phyloP scores from a whole-genome alignment of 805 yeast genomes.

The Yamadazyma insecticola region DNA sequence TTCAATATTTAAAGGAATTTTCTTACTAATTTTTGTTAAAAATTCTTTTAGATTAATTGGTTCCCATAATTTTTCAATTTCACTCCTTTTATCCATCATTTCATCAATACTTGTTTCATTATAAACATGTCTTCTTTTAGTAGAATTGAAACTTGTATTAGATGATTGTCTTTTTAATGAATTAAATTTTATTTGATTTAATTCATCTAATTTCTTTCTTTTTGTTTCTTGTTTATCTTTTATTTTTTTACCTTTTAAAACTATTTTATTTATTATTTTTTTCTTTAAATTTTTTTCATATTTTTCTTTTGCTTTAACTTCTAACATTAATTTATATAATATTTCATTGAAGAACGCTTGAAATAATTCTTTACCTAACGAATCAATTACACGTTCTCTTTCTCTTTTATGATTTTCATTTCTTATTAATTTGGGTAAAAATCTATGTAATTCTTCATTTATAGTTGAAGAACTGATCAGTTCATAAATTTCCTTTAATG shows the following conservation, averaged over 20 bases:
- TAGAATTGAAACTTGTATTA: slow-evolving; percentile 6
- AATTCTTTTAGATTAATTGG: slow-evolving; percentile 38
- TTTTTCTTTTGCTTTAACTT: slow-evolving; percentile 42
- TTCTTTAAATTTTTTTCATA: slow-evolving; percentile 27
- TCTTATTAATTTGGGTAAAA: slow-evolving; percentile 22
- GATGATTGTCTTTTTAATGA: slow-evolving; percentile 16
- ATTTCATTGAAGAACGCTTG: slow-evolving; percentile 60
- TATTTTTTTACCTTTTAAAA: slow-evolving; percentile 16
- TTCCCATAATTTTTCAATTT: slow-evolving; percentile 42
- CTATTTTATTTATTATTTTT: slow-evolving; percentile 26
- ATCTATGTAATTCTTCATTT: slow-evolving; percentile 17
- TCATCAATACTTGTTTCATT: slow-evolving; percentile 12
- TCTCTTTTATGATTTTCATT: slow-evolving; percentile 17
- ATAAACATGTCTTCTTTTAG: slow-evolving; percentile 8
- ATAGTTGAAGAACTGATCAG: slow-evolving; percentile 19
- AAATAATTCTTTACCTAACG: slow-evolving; percentile 49
- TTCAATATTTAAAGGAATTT: slow-evolving; percentile 19
- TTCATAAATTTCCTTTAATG: slow-evolving; percentile 18
- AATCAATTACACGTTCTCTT: slow-evolving; percentile 22
- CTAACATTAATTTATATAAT: slow-evolving; percentile 38
- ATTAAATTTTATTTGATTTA: slow-evolving; percentile 22
- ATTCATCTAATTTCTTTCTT: slow-evolving; percentile 23
- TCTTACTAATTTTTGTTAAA: slow-evolving; percentile 22
- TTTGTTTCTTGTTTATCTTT: slow-evolving; percentile 19
- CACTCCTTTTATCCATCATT: slow-evolving; percentile 23